Percentiles rank a stretch among this genome's conserved stretches.
These are phyloP conservation scores for Trypanosoma brucei DNA, from an alignment of 208 protist genomes.

Conservation along the genomic window DNA sequence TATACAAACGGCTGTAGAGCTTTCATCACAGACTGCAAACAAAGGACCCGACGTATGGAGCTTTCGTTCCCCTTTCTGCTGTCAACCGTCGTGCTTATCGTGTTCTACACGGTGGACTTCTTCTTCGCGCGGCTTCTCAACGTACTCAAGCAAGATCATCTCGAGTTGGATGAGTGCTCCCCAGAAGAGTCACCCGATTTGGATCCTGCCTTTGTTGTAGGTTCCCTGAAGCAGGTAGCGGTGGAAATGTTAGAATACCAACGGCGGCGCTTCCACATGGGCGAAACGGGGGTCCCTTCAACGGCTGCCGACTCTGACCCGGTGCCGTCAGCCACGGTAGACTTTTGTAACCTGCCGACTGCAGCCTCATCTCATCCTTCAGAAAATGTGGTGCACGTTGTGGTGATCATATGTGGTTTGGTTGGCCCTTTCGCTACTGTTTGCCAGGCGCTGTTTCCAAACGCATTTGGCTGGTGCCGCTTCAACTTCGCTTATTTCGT, in stretches of 20 bases:
- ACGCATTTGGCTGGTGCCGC: slow-evolving; percentile 38
- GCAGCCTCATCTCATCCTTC: background rate
- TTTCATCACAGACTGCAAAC: background rate
- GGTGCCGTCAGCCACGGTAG: background rate
- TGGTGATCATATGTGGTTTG: slow-evolving; percentile 51
- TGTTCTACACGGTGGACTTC: slow-evolving; percentile 60
- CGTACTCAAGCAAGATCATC: slow-evolving; percentile 48
- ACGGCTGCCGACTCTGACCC: background rate
- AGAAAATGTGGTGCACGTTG: slow-evolving; percentile 45
- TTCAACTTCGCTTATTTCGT: slow-evolving; percentile 36
- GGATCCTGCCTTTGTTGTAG: slow-evolving; percentile 52
- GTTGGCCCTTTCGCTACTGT: slow-evolving; percentile 38
- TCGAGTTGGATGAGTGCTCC: slow-evolving; percentile 67
- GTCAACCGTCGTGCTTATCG: slow-evolving; percentile 39
- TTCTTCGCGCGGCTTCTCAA: slow-evolving; percentile 49
- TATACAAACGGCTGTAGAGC: too few species aligned
- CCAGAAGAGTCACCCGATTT: slow-evolving; percentile 57
- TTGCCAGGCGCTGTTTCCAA: slow-evolving; percentile 38
- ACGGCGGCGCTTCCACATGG: slow-evolving; percentile 22
- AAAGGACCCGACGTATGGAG: slow-evolving; percentile 18
- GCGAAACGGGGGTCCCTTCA: slow-evolving; percentile 1
- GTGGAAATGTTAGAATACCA: slow-evolving; percentile 50
- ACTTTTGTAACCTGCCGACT: background rate
- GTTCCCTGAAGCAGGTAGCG: slow-evolving; percentile 45
- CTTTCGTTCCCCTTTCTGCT: slow-evolving; percentile 25